phyloP scores from a whole-genome alignment of 768 basidiomycete species.

The Boletus vinaceobasis region DNA sequence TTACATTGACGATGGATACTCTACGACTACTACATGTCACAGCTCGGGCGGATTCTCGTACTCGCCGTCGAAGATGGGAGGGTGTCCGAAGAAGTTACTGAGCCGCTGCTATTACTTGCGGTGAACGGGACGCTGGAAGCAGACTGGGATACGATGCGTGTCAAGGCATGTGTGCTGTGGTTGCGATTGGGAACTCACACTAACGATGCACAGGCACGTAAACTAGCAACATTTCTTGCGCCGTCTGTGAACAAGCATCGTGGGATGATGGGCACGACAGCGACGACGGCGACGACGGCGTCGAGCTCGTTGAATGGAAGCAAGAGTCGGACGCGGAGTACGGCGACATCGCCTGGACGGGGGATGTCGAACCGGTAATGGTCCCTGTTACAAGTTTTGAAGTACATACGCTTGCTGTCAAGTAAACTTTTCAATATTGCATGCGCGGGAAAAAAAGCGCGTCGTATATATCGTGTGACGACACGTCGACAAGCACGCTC shows the following conservation, averaged over 20 bases:
- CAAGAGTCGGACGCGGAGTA: slow-evolving; percentile 27
- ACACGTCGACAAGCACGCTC: too few relatives aligned
- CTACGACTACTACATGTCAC: slow-evolving; percentile 1
- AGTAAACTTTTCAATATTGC: neutral
- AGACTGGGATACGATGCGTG: slow-evolving; percentile 64
- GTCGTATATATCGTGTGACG: neutral
- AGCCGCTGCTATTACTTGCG: slow-evolving; percentile 67
- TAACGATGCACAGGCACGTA: slow-evolving; percentile 25
- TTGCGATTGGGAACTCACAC: neutral
- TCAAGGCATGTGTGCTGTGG: slow-evolving; percentile 46
- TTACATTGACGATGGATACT: neutral
- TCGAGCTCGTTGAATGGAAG: slow-evolving; percentile 9
- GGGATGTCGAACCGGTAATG: slow-evolving; percentile 7
- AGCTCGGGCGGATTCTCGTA: slow-evolving; percentile 73
- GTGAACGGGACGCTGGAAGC: slow-evolving; percentile 58
- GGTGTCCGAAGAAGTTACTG: slow-evolving; percentile 9
- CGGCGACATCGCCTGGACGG: slow-evolving; percentile 29
- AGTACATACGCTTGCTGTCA: neutral
- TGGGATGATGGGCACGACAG: slow-evolving; percentile 18
- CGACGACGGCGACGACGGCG: too few relatives aligned
- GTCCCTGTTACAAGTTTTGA: too few relatives aligned
- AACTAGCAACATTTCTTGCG: slow-evolving; percentile 31
- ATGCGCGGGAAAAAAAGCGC: slow-evolving; percentile 26
- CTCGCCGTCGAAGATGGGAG: slow-evolving; percentile 52
- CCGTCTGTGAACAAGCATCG: slow-evolving; percentile 39